Percentiles rank a stretch among this genome's conserved stretches.
These are phyloP conservation scores for Scortechinia acanthostroma DNA, from an alignment of 2,329 filamentous ascomycete genomes.

Conservation along the genomic window DNA sequence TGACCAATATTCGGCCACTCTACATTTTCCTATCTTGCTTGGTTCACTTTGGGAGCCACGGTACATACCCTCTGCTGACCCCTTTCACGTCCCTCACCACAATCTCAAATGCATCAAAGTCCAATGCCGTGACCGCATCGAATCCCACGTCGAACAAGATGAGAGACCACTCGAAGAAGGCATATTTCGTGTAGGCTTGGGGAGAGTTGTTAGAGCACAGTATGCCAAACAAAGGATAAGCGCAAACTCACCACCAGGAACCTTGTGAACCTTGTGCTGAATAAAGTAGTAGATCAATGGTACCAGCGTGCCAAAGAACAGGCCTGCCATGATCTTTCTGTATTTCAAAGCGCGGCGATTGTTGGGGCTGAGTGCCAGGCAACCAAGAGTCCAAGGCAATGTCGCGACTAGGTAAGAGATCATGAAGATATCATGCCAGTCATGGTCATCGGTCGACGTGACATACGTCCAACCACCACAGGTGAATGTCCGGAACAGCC, in stretches of 20 bases:
- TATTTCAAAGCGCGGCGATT: constrained; percentile 64
- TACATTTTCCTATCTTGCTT: neutral
- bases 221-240: neutral
- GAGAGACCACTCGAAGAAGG: constrained; percentile 95
- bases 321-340: constrained; percentile 73
- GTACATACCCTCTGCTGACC: constrained; percentile 44
- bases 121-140: constrained; percentile 85
- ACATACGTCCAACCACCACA: constrained; percentile 98
- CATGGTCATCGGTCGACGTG: constrained; percentile 94
- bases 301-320: constrained; percentile 85
- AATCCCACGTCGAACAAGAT: constrained; percentile 94
- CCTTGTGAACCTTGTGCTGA: constrained; percentile 92
- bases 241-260: constrained; percentile 73
- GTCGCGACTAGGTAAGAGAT: constrained; percentile 94
- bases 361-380: constrained; percentile 73
- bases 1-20: neutral
- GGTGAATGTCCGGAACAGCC: constrained; percentile 80
- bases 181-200: constrained; percentile 88
- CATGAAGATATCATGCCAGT: constrained; percentile 99
- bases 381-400: constrained; percentile 89
- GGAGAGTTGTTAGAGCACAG: neutral
- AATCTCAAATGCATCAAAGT: constrained; percentile 85
- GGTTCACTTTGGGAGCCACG: neutral
- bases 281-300: constrained; percentile 96
- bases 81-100: constrained; percentile 84